Evolutionary conservation across 225 moss, liverwort and hornwort species (phyloP).

Genomic region (Rhytidiadelphus loreus): DNA sequence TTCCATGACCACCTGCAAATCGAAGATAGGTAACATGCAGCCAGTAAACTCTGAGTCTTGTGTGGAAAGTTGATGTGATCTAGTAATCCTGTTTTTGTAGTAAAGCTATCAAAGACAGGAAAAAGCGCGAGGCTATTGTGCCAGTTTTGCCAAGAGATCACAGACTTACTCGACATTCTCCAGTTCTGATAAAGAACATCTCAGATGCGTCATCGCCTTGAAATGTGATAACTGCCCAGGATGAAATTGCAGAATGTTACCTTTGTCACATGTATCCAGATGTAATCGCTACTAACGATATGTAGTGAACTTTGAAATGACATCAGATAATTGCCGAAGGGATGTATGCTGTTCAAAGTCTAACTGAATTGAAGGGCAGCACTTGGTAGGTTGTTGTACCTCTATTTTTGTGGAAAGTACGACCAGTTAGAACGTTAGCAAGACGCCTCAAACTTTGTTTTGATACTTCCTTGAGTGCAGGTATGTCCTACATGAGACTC

Average conservation of each 20-base stretch:
- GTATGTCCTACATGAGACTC: slow-evolving; percentile 37
- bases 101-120: not conserved
- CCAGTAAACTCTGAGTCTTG: not conserved
- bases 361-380: not conserved
- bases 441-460: slow-evolving; percentile 72
- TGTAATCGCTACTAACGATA: not conserved
- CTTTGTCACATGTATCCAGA: not conserved
- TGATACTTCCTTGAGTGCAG: slow-evolving; percentile 58
- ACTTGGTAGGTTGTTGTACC: slow-evolving; percentile 12
- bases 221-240: slow-evolving; percentile 52
- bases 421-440: slow-evolving; percentile 57
- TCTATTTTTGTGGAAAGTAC: slow-evolving; percentile 59
- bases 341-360: not conserved
- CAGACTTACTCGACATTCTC: slow-evolving; percentile 68
- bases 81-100: not conserved
- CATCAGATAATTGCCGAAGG: not conserved
- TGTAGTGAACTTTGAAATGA: not conserved
- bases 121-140: not conserved
- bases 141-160: not conserved
- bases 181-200: slow-evolving; percentile 70
- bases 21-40: not conserved
- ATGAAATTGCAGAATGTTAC: not conserved
- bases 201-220: slow-evolving; percentile 81
- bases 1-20: slow-evolving; percentile 78
- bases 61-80: not conserved